A percentile compares a stretch with the other conserved stretches of the same genome.
phyloP scores from a whole-genome alignment of 1,284 basidiomycete species.

The Moniliophthora roreri region DNA sequence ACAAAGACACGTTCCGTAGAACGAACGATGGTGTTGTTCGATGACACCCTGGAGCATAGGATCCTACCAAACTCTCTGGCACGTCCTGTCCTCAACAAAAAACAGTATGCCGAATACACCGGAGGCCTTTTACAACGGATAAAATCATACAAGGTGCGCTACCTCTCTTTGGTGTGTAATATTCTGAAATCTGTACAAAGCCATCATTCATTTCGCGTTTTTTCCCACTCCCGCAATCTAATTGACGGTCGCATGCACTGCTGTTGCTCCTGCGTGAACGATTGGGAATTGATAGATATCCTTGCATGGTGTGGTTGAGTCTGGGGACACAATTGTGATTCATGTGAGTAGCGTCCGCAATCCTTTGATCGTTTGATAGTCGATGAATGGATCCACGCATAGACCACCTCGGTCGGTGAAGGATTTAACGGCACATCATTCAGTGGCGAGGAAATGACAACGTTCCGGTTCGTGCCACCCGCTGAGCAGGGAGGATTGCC shows the following conservation, averaged over 20 bases:
- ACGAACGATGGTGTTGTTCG: conserved; percentile 27
- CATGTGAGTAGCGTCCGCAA: conserved; percentile 26
- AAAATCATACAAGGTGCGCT: conserved; percentile 26
- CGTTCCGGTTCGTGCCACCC: conserved; percentile 29
- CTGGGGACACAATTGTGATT: conserved; percentile 27
- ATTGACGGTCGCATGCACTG: neutral
- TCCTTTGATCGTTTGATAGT: neutral
- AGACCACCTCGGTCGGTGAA: conserved; percentile 29
- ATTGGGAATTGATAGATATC: conserved; percentile 25
- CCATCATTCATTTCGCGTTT: neutral
- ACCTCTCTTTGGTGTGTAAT: neutral
- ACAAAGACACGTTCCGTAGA: conserved; percentile 13
- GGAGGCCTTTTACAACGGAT: conserved; percentile 27
- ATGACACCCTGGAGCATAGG: conserved; percentile 32
- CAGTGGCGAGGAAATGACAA: conserved; percentile 32
- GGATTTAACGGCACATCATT: conserved; percentile 29
- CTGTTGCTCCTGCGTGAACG: too few relatives aligned
- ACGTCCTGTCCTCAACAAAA: conserved; percentile 34
- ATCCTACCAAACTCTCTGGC: conserved; percentile 34
- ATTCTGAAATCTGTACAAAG: neutral
- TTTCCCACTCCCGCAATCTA: neutral
- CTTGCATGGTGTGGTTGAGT: conserved; percentile 34
- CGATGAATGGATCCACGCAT: neutral
- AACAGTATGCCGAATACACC: conserved; percentile 32
- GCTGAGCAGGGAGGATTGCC: conserved; percentile 21